Evolutionary conservation across 2,329 filamentous ascomycete species (phyloP), one percentile per base, ranked within the genome.

Genomic region (Xylaria polymorpha): DNA sequence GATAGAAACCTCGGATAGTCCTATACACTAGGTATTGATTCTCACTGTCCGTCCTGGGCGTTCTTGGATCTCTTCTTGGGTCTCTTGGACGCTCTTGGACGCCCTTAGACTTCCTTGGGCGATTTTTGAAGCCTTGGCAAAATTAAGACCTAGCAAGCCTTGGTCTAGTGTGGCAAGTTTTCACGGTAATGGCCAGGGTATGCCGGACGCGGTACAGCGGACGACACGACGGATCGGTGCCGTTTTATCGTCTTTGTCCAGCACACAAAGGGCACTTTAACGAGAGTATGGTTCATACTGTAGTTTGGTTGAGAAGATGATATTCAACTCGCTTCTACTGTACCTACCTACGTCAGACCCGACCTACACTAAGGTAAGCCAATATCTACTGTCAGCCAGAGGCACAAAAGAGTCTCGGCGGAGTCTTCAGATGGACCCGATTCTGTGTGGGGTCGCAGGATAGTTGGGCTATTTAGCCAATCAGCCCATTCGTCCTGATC

Each of bases 81-180:
- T 20, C n/a, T 25, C 20, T 39, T 57, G n/a, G 61, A 12, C 20
- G 10, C n/a, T 35, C 61, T 66, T 65, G 56, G 56, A 50, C 14
- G 37, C 39, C 22, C 50, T 50, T 58, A 35, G 63, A 14, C 25
- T n/a, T 51, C 20, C 61, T 58, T 64, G 35, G 53, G 25, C 43
- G 20, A 44, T 10, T 22, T 57, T 63, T 37, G 43, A 58, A 25
- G 43, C 50, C 66, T 69, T 66, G 66, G 66, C 66, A 15, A 50
- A 39, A 57, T 22, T 22, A 53, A 6, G 53, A 41, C 44, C 37
- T 57, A 41, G 35, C 15, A 22, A 22, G 20, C n/a, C 14, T 61
- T 46, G 12, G 44, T 57, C 35, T 57, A 41, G 22, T 57, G 55
- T 57, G 37, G 20, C 43, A 20, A 58, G 18, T 41, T 20, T 51